Evolutionary conservation across 1,139 yeast genomes (phyloP).

Genomic region (Suhomyces anneliseae): DNA sequence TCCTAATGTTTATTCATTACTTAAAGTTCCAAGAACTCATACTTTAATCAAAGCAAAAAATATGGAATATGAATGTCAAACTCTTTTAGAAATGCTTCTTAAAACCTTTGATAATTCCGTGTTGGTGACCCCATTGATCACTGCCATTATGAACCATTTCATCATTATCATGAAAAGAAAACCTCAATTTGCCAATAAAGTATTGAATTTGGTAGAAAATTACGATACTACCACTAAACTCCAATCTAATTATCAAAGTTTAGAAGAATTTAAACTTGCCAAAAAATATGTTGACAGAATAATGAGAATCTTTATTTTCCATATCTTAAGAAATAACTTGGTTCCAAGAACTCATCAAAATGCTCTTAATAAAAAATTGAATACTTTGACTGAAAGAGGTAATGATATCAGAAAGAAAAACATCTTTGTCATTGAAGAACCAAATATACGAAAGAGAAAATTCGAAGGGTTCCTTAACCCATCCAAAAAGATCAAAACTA

Average conservation of each 20-base stretch:
- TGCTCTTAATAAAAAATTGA: slow-evolving; percentile 30
- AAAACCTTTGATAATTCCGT: slow-evolving; percentile 55
- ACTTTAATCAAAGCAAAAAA: slow-evolving; percentile 56
- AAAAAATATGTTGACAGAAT: slow-evolving; percentile 44
- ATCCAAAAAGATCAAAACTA: slow-evolving; percentile 28
- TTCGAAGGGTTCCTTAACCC: slow-evolving; percentile 34
- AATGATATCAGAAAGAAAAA: slow-evolving; percentile 45
- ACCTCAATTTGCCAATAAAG: slow-evolving; percentile 51
- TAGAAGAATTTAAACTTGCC: slow-evolving; percentile 44
- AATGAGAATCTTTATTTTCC: slow-evolving; percentile 38
- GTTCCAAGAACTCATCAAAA: slow-evolving; percentile 34
- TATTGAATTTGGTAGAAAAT: slow-evolving; percentile 34
- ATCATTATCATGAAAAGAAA: slow-evolving; percentile 56
- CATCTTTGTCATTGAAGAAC: slow-evolving; percentile 33
- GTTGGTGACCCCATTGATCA: slow-evolving; percentile 54
- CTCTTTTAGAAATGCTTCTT: slow-evolving; percentile 64
- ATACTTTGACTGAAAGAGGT: slow-evolving; percentile 36
- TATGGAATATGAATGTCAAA: slow-evolving; percentile 72
- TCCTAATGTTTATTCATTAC: slow-evolving; percentile 48
- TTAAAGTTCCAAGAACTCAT: slow-evolving; percentile 63
- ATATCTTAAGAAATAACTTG: slow-evolving; percentile 35
- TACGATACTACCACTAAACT: slow-evolving; percentile 40
- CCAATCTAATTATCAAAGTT: slow-evolving; percentile 47
- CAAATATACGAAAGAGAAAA: slow-evolving; percentile 36
- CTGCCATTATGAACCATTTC: slow-evolving; percentile 55